Conservation (phyloP, 345 rosid genomes). For the Gossypium herbaceum region DNA sequence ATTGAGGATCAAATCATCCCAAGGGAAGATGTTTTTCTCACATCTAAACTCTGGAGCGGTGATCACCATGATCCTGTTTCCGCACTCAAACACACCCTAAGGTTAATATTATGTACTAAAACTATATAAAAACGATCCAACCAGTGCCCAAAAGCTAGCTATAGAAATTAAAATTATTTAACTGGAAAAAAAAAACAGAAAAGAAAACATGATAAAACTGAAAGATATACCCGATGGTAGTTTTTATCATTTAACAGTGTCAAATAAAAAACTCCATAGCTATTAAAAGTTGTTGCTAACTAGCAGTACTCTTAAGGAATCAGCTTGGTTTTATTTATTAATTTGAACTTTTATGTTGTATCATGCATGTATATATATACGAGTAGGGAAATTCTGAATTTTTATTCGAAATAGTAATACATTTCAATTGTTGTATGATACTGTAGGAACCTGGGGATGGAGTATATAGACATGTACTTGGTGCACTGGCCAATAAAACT, state of each 20-base stretch:
- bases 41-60: constrained; percentile 78
- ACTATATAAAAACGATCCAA: background rate
- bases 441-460: constrained; percentile 60
- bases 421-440: background rate
- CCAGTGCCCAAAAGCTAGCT: background rate
- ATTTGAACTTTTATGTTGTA: background rate
- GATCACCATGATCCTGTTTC: constrained; percentile 80
- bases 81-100: constrained; percentile 59
- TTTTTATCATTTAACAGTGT: background rate
- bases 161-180: no score
- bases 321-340: no score
- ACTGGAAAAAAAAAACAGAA: no score
- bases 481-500: constrained; percentile 94
- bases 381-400: background rate
- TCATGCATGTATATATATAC: no score
- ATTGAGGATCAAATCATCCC: constrained; percentile 33
- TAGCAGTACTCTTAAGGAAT: no score
- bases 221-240: no score
- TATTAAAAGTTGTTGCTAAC: background rate
- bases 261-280: background rate
- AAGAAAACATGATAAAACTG: no score
- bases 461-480: constrained; percentile 73
- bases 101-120: constrained; percentile 22
- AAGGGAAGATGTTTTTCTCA: constrained; percentile 70
- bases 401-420: background rate